These are phyloP conservation scores for Sequoiadendron giganteum DNA, from an alignment of 75 land plant species.

Conservation along the genomic window DNA sequence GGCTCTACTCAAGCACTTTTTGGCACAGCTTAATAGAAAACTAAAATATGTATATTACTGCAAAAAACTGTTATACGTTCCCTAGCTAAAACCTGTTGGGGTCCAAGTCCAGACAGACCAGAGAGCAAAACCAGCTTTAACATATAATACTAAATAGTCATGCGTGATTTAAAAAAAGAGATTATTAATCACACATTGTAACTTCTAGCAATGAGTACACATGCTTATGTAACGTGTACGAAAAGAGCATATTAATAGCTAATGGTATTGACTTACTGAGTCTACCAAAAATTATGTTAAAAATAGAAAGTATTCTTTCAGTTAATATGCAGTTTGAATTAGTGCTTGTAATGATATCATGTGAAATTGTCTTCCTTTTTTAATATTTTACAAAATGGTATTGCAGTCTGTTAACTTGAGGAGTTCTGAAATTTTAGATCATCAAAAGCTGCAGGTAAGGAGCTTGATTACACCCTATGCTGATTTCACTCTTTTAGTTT, in stretches of 20 bases:
- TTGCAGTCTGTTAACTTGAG: conserved; percentile 66
- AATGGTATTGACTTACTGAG: neutral
- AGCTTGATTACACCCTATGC: neutral
- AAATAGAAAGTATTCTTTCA: neutral
- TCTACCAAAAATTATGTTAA: neutral
- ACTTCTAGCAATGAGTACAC: neutral
- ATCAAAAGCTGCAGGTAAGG: conserved; percentile 33
- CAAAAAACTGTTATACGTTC: neutral
- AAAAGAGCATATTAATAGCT: neutral
- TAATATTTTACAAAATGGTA: neutral
- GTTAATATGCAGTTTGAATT: neutral
- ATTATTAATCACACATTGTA: neutral
- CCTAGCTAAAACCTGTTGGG: neutral
- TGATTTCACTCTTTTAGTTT: neutral
- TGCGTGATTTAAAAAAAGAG: neutral
- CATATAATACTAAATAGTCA: neutral
- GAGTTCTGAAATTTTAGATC: conserved; percentile 28
- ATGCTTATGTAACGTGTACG: neutral
- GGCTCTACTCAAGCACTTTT: neutral
- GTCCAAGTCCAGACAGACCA: neutral
- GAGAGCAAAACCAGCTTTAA: neutral
- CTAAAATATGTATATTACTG: neutral
- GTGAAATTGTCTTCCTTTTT: neutral
- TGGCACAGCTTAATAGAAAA: neutral
- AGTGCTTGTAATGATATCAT: neutral